Percentiles rank a stretch among this genome's conserved stretches.
phyloP scores from a whole-genome alignment of 2,329 filamentous ascomycete genomes.

The Aspergillus candidus region DNA sequence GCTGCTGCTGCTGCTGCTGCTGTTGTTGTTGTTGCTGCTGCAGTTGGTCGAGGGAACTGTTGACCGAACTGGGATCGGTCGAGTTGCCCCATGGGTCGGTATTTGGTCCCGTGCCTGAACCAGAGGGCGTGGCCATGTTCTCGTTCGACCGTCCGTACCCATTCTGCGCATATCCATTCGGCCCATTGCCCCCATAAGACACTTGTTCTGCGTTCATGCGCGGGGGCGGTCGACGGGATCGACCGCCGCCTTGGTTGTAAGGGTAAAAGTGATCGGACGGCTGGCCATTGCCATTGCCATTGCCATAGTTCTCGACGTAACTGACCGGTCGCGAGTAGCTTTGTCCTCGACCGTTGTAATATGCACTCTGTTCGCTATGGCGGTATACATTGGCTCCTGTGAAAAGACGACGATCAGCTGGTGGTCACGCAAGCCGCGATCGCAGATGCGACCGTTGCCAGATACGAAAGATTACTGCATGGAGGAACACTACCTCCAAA shows the following conservation, averaged over 20 bases:
- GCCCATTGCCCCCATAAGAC: constrained; percentile 33
- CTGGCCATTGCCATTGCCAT: constrained; percentile 35
- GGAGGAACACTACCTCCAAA: constrained; percentile 38
- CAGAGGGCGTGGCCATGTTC: constrained; percentile 66
- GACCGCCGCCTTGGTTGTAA: constrained; percentile 24
- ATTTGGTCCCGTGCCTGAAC: constrained; percentile 62
- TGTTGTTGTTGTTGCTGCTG: constrained; percentile 41
- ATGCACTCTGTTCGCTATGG: constrained; percentile 26
- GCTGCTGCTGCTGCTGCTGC: constrained; percentile 33
- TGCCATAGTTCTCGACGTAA: constrained; percentile 31
- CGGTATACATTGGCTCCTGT: constrained; percentile 27
- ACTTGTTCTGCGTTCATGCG: constrained; percentile 32
- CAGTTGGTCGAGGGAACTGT: constrained; percentile 78
- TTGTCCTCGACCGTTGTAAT: constrained; percentile 29
- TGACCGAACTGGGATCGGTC: constrained; percentile 88
- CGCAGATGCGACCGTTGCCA: too few species aligned
- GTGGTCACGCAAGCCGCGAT: too few species aligned
- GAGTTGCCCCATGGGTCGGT: constrained; percentile 70
- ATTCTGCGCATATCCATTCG: constrained; percentile 50
- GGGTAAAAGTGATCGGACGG: constrained; percentile 44
- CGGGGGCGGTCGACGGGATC: constrained; percentile 27
- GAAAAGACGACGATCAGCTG: too few species aligned
- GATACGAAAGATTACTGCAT: background rate
- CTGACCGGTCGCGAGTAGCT: constrained; percentile 40
- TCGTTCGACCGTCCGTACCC: constrained; percentile 75